A percentile compares a stretch with the other conserved stretches of the same genome.
Evolutionary conservation across 2,329 filamentous ascomycete species (phyloP).

Genomic region (Curvularia hawaiiensis): DNA sequence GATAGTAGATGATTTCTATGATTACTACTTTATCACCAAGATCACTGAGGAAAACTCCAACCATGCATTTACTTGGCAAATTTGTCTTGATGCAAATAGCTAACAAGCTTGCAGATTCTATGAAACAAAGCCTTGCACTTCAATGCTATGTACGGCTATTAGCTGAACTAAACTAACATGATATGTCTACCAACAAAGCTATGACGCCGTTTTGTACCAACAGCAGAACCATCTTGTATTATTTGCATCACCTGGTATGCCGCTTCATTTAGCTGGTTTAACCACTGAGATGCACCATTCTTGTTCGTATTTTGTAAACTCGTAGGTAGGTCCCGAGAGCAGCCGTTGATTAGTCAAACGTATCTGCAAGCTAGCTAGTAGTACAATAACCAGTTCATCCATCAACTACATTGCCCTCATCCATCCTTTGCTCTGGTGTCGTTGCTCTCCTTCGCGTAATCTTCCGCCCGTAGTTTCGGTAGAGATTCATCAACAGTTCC

Average conservation of each 20-base stretch:
- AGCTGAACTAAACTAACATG: background rate
- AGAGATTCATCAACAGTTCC: slow-evolving; percentile 40
- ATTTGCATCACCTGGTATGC: background rate
- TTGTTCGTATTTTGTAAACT: background rate
- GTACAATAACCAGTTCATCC: background rate
- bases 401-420: slow-evolving; percentile 2
- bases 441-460: slow-evolving; percentile 30
- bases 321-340: background rate
- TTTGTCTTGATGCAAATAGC: slow-evolving; percentile 13
- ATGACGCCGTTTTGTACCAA: background rate
- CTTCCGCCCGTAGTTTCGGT: slow-evolving; percentile 41
- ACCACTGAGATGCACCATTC: background rate
- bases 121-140: background rate
- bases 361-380: background rate
- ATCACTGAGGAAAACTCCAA: slow-evolving; percentile 63
- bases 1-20: slow-evolving; percentile 71
- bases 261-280: background rate
- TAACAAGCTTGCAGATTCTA: slow-evolving; percentile 30
- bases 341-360: background rate
- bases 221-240: background rate
- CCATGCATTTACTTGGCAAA: slow-evolving; percentile 17
- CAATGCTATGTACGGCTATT: background rate
- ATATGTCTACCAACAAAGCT: background rate
- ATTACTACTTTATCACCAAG: slow-evolving; percentile 67
- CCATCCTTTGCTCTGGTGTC: slow-evolving; percentile 4